phyloP scores from a whole-genome alignment of 1,284 basidiomycete genomes.

The Boletellus deceptivus region DNA sequence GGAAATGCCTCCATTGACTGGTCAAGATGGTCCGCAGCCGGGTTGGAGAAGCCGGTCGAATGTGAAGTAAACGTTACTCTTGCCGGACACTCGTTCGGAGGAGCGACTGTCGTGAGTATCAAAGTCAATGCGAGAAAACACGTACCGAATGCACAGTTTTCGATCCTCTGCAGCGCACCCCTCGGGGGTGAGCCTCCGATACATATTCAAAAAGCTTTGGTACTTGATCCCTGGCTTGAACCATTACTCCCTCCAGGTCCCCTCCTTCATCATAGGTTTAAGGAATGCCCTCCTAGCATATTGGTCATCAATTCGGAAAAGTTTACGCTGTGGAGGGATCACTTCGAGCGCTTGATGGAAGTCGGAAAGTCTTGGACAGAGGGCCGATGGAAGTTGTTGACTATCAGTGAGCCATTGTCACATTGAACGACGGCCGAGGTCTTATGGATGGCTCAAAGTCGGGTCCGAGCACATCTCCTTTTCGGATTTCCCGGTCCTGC shows the following conservation, averaged over 20 bases:
- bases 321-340: slow-evolving; percentile 73
- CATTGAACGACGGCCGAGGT: not conserved
- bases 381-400: slow-evolving; percentile 43
- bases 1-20: slow-evolving; percentile 40
- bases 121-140: slow-evolving; percentile 2
- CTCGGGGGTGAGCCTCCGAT: slow-evolving; percentile 42
- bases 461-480: slow-evolving; percentile 53
- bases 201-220: slow-evolving; percentile 53
- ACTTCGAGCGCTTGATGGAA: slow-evolving; percentile 57
- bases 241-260: slow-evolving; percentile 62
- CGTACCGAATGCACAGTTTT: slow-evolving; percentile 41
- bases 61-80: slow-evolving; percentile 48
- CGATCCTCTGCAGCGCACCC: slow-evolving; percentile 49
- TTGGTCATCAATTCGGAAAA: slow-evolving; percentile 70
- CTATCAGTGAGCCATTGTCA: slow-evolving; percentile 39
- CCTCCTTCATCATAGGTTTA: slow-evolving; percentile 17
- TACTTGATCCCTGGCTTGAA: slow-evolving; percentile 80
- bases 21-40: slow-evolving; percentile 41
- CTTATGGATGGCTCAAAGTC: slow-evolving; percentile 33
- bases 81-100: slow-evolving; percentile 77
- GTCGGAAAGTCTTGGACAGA: slow-evolving; percentile 54
- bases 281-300: slow-evolving; percentile 37
- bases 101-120: slow-evolving; percentile 62
- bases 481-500: slow-evolving; percentile 56
- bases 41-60: slow-evolving; percentile 37